phyloP scores from a whole-genome alignment of 805 yeast genomes.

The Myxozyma melibiosi region DNA sequence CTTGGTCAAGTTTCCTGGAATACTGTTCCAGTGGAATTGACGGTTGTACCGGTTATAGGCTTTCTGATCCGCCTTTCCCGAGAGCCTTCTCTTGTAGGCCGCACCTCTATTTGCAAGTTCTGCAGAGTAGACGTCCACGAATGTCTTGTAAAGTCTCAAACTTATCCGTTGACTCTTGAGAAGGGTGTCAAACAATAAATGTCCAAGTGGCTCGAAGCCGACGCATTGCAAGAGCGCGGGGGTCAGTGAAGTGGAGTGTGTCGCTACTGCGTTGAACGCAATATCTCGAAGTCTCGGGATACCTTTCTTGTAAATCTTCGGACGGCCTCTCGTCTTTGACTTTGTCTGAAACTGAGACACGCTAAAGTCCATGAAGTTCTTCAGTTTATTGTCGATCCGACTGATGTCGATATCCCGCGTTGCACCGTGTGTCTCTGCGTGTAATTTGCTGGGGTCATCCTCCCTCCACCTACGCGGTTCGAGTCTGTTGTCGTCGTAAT shows the following conservation, averaged over 20 bases:
- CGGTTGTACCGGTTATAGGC: not conserved
- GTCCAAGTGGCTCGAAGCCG: constrained; percentile 6
- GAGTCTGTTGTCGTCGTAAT: too few relatives aligned
- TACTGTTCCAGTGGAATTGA: not conserved
- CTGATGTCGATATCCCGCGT: not conserved
- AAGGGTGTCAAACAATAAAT: not conserved
- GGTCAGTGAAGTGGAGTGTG: not conserved
- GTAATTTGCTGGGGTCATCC: not conserved
- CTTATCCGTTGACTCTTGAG: not conserved
- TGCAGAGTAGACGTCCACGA: constrained; percentile 1
- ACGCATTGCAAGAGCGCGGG: not conserved
- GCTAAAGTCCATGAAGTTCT: not conserved
- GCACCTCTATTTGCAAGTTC: not conserved
- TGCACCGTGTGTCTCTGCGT: not conserved
- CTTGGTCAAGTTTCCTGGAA: constrained; percentile 1
- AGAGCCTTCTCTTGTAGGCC: not conserved
- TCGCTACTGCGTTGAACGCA: not conserved
- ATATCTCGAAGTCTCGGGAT: not conserved
- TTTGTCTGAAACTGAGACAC: not conserved
- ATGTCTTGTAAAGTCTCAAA: not conserved
- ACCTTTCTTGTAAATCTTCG: too few relatives aligned
- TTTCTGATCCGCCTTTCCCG: not conserved
- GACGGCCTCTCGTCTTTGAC: not conserved
- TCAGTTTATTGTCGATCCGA: not conserved
- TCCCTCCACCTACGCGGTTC: too few relatives aligned